These are phyloP conservation scores for Suhomyces anneliseae DNA, from an alignment of 1,139 yeast genomes.

Conservation along the genomic window DNA sequence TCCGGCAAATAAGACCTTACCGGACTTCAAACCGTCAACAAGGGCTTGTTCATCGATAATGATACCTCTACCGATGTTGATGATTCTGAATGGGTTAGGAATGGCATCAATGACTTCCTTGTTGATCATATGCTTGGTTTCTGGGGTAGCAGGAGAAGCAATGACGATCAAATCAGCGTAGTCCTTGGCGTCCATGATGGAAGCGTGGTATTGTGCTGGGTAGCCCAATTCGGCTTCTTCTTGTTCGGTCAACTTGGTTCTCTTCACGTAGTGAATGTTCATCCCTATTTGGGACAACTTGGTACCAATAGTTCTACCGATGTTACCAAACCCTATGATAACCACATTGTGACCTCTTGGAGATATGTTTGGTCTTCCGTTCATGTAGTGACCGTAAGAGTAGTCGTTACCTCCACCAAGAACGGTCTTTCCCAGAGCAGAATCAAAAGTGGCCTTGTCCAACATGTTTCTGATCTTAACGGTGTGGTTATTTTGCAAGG, in stretches of 20 bases:
- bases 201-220: conserved; percentile 41
- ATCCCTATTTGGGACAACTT: conserved; percentile 62
- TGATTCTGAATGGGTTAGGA: conserved; percentile 21
- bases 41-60: conserved; percentile 26
- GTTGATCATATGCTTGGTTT: conserved; percentile 22
- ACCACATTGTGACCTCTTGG: conserved; percentile 64
- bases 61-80: conserved; percentile 27
- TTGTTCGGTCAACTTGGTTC: conserved; percentile 44
- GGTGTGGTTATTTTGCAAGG: conserved; percentile 36
- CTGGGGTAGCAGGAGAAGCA: conserved; percentile 29
- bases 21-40: conserved; percentile 24
- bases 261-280: conserved; percentile 63
- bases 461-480: conserved; percentile 39
- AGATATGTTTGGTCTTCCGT: conserved; percentile 36
- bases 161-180: conserved; percentile 26
- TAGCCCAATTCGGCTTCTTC: conserved; percentile 44
- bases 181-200: conserved; percentile 15
- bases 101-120: conserved; percentile 14
- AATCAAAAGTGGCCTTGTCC: conserved; percentile 36
- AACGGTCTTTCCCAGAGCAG: conserved; percentile 36
- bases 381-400: conserved; percentile 48
- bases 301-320: conserved; percentile 65
- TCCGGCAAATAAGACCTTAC: conserved; percentile 26
- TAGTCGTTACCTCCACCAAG: conserved; percentile 31
- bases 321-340: conserved; percentile 76